Base-by-base conservation (phyloP, 495 filamentous ascomycete species). In the Endocarpon pusillum region DNA sequence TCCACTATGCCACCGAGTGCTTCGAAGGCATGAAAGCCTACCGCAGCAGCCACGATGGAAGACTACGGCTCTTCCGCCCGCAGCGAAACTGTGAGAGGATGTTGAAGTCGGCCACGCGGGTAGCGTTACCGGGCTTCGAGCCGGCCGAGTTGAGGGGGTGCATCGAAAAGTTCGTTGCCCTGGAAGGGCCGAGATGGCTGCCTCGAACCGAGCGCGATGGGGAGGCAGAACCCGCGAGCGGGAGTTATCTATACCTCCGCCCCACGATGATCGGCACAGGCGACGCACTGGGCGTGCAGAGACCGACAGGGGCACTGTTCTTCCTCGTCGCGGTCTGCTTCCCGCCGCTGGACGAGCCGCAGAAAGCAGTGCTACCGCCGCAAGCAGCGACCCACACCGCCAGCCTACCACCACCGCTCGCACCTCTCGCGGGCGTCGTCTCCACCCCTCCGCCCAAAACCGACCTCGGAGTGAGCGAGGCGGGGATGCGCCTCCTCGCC, bases 1-100 rank as follows among this genome's bases (percentile, higher is more conserved):
- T 93, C 23, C 83, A 93, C 61, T 93, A 93, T 52, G 84, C 84
- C 11, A 89, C 81, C 23, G 78, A 87, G 46, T 93, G 84, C 57
- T 92, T 92, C 58, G 84, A 93, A 54, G 84, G 84, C 20, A 66
- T 89, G 57, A 93, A 91, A 54, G 71, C 69, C 23, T 91, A 86
- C 61, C 80, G 84, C 36, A 83, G 82, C 18, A 17, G 14, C 4
- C 69, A 67, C 44, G 82, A 91, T 54, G 78, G 78, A 30, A 71
- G 72, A 39, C 61, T 94, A 36, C 80, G 86, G 23, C 59, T 94
- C 29, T 94, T 94, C 66, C 77, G 86, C 16, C 81, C 83, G 1
- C 61, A 81, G 42, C 58, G 67, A 41, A 94, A 94, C 56, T 69
- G 71, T 41, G 58, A 61, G 36, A 77, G 86, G 42, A 76, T 94